phyloP scores from a whole-genome alignment of 352 stramenopile species.

The Phytophthora litchii region DNA sequence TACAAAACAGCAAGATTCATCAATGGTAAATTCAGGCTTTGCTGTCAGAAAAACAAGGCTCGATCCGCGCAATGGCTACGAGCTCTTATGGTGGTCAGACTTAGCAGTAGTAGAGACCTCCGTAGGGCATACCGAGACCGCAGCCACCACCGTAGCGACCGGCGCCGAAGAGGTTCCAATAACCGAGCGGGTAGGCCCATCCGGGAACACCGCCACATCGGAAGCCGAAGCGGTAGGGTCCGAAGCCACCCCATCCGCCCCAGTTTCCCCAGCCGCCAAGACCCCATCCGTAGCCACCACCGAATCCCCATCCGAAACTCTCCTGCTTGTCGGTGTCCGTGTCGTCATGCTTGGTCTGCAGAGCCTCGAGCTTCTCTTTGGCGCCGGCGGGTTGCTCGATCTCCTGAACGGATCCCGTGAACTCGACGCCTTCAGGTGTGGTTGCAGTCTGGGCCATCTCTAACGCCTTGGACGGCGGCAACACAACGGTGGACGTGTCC shows the following conservation, averaged over 20 bases:
- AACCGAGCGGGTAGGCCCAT: slow-evolving; percentile 45
- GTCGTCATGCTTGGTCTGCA: slow-evolving; percentile 3
- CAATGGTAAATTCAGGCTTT: too few species aligned
- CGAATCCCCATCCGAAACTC: slow-evolving; percentile 2
- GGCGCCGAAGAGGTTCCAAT: slow-evolving; percentile 42
- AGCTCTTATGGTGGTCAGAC: too few species aligned
- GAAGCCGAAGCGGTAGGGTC: slow-evolving; percentile 80
- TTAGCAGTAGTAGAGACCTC: slow-evolving; percentile 39
- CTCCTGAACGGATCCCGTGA: slow-evolving; percentile 16
- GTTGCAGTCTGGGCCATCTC: slow-evolving; percentile 11
- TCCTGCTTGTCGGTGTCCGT: slow-evolving; percentile 2
- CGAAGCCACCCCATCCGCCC: slow-evolving; percentile 55
- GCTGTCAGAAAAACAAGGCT: too few species aligned
- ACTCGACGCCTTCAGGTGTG: slow-evolving; percentile 11
- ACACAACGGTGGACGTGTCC: neutral
- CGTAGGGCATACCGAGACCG: slow-evolving; percentile 25
- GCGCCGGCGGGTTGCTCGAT: slow-evolving; percentile 14
- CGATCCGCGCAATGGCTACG: too few species aligned
- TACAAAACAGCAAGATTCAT: too few species aligned
- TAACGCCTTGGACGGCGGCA: slow-evolving; percentile 14
- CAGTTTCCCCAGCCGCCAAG: slow-evolving; percentile 20
- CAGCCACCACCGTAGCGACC: slow-evolving; percentile 29
- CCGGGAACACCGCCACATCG: slow-evolving; percentile 26
- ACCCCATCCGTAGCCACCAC: slow-evolving; percentile 5
- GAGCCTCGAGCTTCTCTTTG: slow-evolving; percentile 7